Evolutionary conservation across 441 rosid species (phyloP).

Genomic region (Croton laevigatus): DNA sequence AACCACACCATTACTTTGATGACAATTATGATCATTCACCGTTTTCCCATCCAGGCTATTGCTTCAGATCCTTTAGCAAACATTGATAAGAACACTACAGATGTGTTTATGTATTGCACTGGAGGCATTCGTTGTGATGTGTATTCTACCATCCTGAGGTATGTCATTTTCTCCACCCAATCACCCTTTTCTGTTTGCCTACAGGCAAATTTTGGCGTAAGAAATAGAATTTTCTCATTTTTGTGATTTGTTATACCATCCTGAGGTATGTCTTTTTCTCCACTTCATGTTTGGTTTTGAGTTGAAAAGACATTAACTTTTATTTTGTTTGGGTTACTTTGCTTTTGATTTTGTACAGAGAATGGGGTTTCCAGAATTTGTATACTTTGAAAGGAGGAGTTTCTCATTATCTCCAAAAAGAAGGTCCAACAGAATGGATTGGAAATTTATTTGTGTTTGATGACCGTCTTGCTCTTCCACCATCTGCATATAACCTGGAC

Average conservation of each 20-base stretch:
- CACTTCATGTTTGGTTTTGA: background rate
- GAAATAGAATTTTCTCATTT: background rate
- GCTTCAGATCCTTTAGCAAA: slow-evolving; percentile 66
- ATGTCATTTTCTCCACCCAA: slow-evolving; percentile 14
- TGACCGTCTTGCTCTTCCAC: slow-evolving; percentile 84
- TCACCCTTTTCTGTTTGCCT: background rate
- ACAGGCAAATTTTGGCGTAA: slow-evolving; percentile 2
- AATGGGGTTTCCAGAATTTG: slow-evolving; percentile 66
- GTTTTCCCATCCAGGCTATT: slow-evolving; percentile 38
- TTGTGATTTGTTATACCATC: too few species aligned
- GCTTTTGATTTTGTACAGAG: slow-evolving; percentile 38
- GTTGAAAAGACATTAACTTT: background rate
- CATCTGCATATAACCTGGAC: slow-evolving; percentile 50
- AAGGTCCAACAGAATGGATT: slow-evolving; percentile 67
- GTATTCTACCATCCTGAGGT: slow-evolving; percentile 85
- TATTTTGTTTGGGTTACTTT: slow-evolving; percentile 1
- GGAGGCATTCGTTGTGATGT: slow-evolving; percentile 97
- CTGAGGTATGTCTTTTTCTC: background rate
- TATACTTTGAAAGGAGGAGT: slow-evolving; percentile 84
- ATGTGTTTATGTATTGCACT: slow-evolving; percentile 85
- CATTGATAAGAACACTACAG: slow-evolving; percentile 61
- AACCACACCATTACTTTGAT: background rate
- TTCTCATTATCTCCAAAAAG: slow-evolving; percentile 73
- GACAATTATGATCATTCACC: slow-evolving; percentile 10
- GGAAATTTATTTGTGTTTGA: slow-evolving; percentile 93